Conservation (phyloP, 2,329 filamentous ascomycete species). For the Fusarium transvaalense region DNA sequence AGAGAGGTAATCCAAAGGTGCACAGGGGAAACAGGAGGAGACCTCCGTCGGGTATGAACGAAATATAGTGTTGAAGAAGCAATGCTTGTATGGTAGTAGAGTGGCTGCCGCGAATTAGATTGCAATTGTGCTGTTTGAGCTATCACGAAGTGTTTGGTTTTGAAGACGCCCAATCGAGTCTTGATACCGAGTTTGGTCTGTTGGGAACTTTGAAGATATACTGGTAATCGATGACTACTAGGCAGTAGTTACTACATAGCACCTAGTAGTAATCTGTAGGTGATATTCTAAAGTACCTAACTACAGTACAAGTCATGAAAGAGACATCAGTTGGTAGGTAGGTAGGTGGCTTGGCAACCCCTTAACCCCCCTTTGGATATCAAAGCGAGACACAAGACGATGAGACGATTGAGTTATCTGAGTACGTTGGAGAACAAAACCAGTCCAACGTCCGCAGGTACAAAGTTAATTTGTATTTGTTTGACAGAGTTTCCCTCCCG, state of each 20-base stretch:
- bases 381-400: neutral
- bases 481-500: conserved; percentile 6
- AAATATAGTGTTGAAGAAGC: neutral
- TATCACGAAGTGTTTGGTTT: conserved; percentile 1
- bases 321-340: neutral
- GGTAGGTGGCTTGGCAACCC: conserved; percentile 11
- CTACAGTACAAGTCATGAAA: neutral
- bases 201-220: neutral
- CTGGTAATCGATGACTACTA: neutral
- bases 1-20: neutral
- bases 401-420: neutral
- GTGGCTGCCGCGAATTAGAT: neutral
- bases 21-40: neutral
- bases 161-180: conserved; percentile 1
- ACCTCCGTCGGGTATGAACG: neutral
- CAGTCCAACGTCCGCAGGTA: neutral
- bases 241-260: no score
- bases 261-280: neutral
- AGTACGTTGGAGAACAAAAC: neutral
- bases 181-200: neutral
- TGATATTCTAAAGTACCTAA: neutral
- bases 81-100: neutral
- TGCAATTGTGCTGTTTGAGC: neutral
- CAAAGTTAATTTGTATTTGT: neutral
- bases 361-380: neutral